These are phyloP conservation scores for Podospora didyma DNA, from an alignment of 495 filamentous ascomycete species.

Conservation along the genomic window DNA sequence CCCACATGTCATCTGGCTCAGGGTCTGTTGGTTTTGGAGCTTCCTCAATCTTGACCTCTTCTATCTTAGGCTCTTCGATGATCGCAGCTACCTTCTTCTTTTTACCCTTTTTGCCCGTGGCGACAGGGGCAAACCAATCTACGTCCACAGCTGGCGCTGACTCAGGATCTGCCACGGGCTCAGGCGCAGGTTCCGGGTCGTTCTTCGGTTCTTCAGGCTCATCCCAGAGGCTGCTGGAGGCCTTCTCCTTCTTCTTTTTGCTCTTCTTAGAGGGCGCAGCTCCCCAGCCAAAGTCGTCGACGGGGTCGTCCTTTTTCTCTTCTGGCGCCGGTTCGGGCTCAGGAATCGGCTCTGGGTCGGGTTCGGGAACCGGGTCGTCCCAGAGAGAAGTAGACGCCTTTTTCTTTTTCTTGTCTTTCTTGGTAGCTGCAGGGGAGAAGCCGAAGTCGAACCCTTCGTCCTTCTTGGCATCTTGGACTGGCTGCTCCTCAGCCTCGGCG, in stretches of 20 bases:
- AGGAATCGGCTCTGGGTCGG: slow-evolving; percentile 10
- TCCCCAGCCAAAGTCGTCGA: slow-evolving; percentile 1
- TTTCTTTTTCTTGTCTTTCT: slow-evolving; percentile 38
- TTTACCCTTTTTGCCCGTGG: slow-evolving; percentile 1
- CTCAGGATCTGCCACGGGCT: slow-evolving; percentile 4
- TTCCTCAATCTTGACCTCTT: slow-evolving; percentile 1
- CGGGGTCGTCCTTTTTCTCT: slow-evolving; percentile 1
- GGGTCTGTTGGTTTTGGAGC: neutral
- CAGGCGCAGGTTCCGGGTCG: neutral
- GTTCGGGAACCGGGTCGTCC: slow-evolving; percentile 12
- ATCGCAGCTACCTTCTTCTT: slow-evolving; percentile 2
- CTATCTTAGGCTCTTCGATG: neutral
- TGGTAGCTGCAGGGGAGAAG: slow-evolving; percentile 18
- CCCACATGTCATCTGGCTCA: neutral
- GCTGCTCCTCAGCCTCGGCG: slow-evolving; percentile 23
- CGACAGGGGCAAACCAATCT: neutral
- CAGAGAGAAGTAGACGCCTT: slow-evolving; percentile 21
- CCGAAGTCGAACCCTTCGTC: slow-evolving; percentile 31
- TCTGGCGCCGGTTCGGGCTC: slow-evolving; percentile 1
- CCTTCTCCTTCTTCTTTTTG: neutral
- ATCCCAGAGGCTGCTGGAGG: neutral
- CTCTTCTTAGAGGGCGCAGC: slow-evolving; percentile 2
- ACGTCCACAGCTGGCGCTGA: neutral
- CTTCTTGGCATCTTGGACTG: slow-evolving; percentile 14
- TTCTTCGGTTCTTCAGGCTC: neutral